Evolutionary conservation across 371 early-diverging fungal species (phyloP).

Genomic region (Chytridium lagenaria): DNA sequence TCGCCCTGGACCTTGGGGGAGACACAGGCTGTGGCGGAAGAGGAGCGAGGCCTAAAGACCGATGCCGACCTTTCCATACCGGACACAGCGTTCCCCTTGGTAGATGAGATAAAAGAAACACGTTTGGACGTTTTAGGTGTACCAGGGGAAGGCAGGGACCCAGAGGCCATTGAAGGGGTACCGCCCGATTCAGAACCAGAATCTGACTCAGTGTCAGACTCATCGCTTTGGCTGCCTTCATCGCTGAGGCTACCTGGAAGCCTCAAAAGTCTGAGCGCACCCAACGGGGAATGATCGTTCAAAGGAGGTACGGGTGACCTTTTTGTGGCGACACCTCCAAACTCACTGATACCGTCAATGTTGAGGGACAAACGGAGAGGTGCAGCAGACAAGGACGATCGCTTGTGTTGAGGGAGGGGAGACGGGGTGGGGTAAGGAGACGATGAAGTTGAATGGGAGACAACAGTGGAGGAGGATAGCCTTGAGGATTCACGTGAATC

Average conservation of each 20-base stretch:
- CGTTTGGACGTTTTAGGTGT: no score
- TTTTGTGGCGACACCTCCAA: neutral
- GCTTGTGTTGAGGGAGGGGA: neutral
- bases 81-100: no score
- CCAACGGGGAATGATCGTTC: no score
- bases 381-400: neutral
- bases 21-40: no score
- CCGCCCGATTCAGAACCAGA: neutral
- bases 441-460: neutral
- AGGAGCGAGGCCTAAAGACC: no score
- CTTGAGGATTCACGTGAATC: neutral
- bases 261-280: neutral
- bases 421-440: neutral
- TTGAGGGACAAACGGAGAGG: neutral
- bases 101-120: no score
- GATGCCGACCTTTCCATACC: no score
- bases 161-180: no score
- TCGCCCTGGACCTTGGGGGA: no score
- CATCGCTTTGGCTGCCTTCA: neutral
- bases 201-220: neutral
- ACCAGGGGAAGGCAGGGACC: no score
- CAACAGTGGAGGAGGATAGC: neutral
- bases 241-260: neutral
- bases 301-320: no score
- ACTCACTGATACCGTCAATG: neutral